phyloP scores from a whole-genome alignment of 1,284 basidiomycete species.

The Garcileccinum viscosum region DNA sequence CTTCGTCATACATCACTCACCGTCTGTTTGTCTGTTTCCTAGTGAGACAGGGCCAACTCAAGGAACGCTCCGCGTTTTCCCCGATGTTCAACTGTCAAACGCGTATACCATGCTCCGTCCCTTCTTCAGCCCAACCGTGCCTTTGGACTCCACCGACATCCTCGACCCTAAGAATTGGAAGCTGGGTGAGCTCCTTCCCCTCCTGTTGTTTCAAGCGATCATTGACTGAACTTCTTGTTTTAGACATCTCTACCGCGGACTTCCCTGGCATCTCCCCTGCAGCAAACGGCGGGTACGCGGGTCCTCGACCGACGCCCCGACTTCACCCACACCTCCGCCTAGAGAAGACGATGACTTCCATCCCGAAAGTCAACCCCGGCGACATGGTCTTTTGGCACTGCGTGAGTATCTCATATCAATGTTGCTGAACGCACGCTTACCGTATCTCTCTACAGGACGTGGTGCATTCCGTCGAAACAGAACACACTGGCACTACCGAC shows the following conservation, averaged over 20 bases:
- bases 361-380: conserved; percentile 78
- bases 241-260: conserved; percentile 61
- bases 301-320: conserved; percentile 57
- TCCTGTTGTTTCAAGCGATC: background rate
- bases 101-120: conserved; percentile 85
- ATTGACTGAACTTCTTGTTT: background rate
- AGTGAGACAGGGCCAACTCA: conserved; percentile 76
- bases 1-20: background rate
- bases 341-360: conserved; percentile 74
- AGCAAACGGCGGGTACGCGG: conserved; percentile 50
- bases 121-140: conserved; percentile 70
- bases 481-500: conserved; percentile 72
- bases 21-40: background rate
- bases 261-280: conserved; percentile 62
- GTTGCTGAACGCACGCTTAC: background rate
- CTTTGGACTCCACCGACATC: conserved; percentile 48
- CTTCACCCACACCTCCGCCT: conserved; percentile 75
- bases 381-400: conserved; percentile 91
- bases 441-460: conserved; percentile 53
- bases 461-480: conserved; percentile 79
- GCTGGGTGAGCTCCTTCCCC: conserved; percentile 54
- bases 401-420: conserved; percentile 35
- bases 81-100: conserved; percentile 74
- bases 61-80: conserved; percentile 83
- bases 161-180: conserved; percentile 73